phyloP scores from a whole-genome alignment of 257 asterid genomes.

The Fraxinus excelsior region DNA sequence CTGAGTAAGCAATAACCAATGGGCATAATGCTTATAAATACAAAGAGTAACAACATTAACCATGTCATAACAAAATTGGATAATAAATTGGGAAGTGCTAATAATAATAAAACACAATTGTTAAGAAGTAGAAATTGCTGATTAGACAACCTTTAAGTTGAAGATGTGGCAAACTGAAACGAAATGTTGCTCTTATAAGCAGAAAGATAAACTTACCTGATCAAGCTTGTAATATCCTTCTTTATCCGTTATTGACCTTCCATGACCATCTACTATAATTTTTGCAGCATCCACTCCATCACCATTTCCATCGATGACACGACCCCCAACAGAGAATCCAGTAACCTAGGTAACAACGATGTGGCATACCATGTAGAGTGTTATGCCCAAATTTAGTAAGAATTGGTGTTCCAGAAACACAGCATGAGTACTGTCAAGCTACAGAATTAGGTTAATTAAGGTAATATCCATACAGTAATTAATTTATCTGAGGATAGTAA shows the following conservation, averaged over 20 bases:
- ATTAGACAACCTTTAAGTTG: not conserved
- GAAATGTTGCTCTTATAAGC: conserved; percentile 2
- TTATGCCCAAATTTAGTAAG: conserved; percentile 8
- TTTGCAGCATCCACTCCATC: conserved; percentile 71
- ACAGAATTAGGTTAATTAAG: conserved; percentile 2
- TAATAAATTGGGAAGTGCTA: conserved; percentile 1
- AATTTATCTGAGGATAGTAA: conserved; percentile 8
- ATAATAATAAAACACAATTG: not conserved
- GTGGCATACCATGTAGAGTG: conserved; percentile 1
- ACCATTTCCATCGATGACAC: conserved; percentile 87
- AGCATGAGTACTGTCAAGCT: conserved; percentile 16
- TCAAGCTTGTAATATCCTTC: conserved; percentile 95
- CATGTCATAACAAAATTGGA: conserved; percentile 15
- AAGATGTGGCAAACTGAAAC: conserved; percentile 9
- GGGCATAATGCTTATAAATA: conserved; percentile 2
- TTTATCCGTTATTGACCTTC: conserved; percentile 73
- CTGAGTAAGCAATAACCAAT: conserved; percentile 15
- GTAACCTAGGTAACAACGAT: conserved; percentile 67
- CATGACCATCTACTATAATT: conserved; percentile 79
- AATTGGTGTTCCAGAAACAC: conserved; percentile 8
- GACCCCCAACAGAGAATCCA: conserved; percentile 98
- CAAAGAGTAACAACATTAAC: not conserved
- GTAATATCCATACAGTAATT: conserved; percentile 1
- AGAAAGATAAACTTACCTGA: conserved; percentile 61
- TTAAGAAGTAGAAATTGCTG: conserved; percentile 9